A percentile compares a stretch with the other conserved stretches of the same genome.
These are phyloP conservation scores for Pseudogymnoascus verrucosus DNA, from an alignment of 2,329 filamentous ascomycete species.

Conservation along the genomic window DNA sequence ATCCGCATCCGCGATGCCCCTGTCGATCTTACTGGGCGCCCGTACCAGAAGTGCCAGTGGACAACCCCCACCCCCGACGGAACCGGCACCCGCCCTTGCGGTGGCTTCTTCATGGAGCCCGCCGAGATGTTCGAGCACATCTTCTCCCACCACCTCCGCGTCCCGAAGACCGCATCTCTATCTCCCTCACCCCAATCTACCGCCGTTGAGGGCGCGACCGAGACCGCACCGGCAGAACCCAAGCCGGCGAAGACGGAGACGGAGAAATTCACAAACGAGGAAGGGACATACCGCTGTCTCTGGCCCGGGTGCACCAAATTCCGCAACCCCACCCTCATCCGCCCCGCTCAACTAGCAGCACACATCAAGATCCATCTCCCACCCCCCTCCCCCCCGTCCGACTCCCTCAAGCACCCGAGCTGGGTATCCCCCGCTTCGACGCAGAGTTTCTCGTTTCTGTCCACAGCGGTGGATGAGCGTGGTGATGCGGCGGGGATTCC, in stretches of 20 bases:
- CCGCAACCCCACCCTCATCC: constrained; percentile 28
- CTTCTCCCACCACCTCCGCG: constrained; percentile 52
- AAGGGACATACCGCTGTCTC: constrained; percentile 47
- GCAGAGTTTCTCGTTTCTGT: constrained; percentile 46
- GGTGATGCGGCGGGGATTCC: constrained; percentile 67
- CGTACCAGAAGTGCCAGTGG: constrained; percentile 65
- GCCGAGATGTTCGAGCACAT: constrained; percentile 68
- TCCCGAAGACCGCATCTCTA: constrained; percentile 35
- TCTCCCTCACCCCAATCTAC: background rate
- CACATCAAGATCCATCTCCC: constrained; percentile 29
- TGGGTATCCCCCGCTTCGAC: constrained; percentile 38
- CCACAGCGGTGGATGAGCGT: constrained; percentile 47
- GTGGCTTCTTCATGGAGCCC: constrained; percentile 52
- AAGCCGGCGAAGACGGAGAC: constrained; percentile 27
- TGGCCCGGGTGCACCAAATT: constrained; percentile 62
- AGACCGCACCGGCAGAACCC: background rate
- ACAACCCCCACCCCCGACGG: constrained; percentile 29
- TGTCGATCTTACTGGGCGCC: constrained; percentile 54
- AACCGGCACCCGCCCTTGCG: constrained; percentile 41
- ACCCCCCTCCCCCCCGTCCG: constrained; percentile 11
- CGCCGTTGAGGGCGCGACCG: background rate
- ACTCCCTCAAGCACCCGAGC: constrained; percentile 15
- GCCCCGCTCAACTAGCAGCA: constrained; percentile 22
- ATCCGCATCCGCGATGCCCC: constrained; percentile 69
- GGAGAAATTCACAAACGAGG: constrained; percentile 49